These are phyloP conservation scores for Firmiana major DNA, from an alignment of 345 rosid species.

Conservation along the genomic window DNA sequence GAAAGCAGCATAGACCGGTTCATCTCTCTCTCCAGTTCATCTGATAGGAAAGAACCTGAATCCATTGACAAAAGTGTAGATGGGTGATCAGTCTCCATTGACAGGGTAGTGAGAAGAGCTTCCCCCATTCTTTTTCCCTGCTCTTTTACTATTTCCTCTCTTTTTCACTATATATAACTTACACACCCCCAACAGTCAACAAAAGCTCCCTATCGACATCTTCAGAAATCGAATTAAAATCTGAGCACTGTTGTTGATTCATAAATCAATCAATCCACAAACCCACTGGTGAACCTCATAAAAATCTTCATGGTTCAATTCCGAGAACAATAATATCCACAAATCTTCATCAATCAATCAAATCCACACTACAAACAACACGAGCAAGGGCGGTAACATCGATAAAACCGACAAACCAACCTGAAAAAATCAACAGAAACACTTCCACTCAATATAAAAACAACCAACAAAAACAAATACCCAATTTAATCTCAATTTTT, in stretches of 20 bases:
- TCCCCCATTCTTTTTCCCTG: slow-evolving; percentile 42
- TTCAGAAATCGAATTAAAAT: slow-evolving; percentile 12
- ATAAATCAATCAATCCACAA: slow-evolving; percentile 54
- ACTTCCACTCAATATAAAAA: background rate
- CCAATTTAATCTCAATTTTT: background rate
- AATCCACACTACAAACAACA: slow-evolving; percentile 23
- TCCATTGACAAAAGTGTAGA: slow-evolving; percentile 95
- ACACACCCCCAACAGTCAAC: slow-evolving; percentile 11
- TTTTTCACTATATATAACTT: background rate
- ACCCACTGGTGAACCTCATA: slow-evolving; percentile 52
- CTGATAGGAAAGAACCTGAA: slow-evolving; percentile 81
- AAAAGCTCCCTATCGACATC: slow-evolving; percentile 9
- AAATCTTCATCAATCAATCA: slow-evolving; percentile 19
- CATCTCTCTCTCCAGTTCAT: slow-evolving; percentile 86
- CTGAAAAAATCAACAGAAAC: background rate
- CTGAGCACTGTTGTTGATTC: background rate
- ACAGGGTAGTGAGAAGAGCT: slow-evolving; percentile 49
- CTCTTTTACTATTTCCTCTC: background rate
- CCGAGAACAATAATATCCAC: slow-evolving; percentile 20
- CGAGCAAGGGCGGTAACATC: slow-evolving; percentile 11
- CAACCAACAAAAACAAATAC: background rate
- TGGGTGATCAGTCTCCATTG: slow-evolving; percentile 92
- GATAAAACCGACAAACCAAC: slow-evolving; percentile 12
- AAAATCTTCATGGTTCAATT: slow-evolving; percentile 50
- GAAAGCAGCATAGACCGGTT: slow-evolving; percentile 69